These are phyloP conservation scores for Colletotrichum eleusines DNA, from an alignment of 2,329 filamentous ascomycete species.

Conservation along the genomic window DNA sequence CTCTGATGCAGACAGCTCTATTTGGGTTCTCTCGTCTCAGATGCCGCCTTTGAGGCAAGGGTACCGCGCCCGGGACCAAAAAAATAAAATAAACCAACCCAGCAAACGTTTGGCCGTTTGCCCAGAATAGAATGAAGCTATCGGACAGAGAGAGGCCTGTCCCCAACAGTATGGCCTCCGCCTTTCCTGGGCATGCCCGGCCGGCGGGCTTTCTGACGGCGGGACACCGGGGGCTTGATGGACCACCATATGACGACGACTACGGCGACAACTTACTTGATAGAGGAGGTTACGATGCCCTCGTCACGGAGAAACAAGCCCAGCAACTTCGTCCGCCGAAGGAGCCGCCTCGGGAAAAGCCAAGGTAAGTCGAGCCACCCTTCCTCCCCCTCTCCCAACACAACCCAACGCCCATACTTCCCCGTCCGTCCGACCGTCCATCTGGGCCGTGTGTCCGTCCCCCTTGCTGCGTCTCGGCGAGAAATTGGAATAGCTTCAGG, in stretches of 20 bases:
- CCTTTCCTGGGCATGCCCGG: slow-evolving; percentile 11
- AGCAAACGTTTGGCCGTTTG: slow-evolving; percentile 21
- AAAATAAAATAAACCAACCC: too few species aligned
- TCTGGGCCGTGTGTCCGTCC: slow-evolving; percentile 1
- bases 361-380: background rate
- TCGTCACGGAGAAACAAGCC: slow-evolving; percentile 2
- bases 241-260: slow-evolving; percentile 14
- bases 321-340: background rate
- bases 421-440: background rate
- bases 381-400: too few species aligned
- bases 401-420: too few species aligned
- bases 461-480: slow-evolving; percentile 13
- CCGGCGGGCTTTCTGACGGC: slow-evolving; percentile 8
- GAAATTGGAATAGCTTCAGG: slow-evolving; percentile 37
- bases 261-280: slow-evolving; percentile 18
- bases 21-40: slow-evolving; percentile 28
- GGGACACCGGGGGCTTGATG: background rate
- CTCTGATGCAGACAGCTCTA: slow-evolving; percentile 27
- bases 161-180: slow-evolving; percentile 2
- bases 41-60: slow-evolving; percentile 29
- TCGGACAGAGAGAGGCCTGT: background rate
- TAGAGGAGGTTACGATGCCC: slow-evolving; percentile 3
- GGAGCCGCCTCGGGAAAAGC: background rate
- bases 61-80: slow-evolving; percentile 25
- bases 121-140: slow-evolving; percentile 21